Percentiles rank a stretch among this genome's conserved stretches.
Conservation (phyloP, 2,329 filamentous ascomycete species). For the Sclerotinia borealis region DNA sequence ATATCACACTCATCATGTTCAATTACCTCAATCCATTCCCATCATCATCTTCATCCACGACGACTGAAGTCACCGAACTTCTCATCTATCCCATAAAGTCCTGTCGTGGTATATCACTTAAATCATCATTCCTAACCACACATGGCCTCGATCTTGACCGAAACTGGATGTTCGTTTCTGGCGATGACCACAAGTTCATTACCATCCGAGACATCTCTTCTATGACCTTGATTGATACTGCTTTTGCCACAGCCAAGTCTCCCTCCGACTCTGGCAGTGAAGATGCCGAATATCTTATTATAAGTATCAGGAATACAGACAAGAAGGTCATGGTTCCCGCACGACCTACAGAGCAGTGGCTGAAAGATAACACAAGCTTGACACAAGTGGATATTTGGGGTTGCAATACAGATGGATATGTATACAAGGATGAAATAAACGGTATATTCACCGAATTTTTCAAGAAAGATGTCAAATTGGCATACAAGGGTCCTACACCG, state of each 20-base stretch:
- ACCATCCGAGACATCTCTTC: slow-evolving; percentile 55
- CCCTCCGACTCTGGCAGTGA: slow-evolving; percentile 13
- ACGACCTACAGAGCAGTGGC: slow-evolving; percentile 47
- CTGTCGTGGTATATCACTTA: slow-evolving; percentile 54
- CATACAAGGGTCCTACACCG: slow-evolving; percentile 55
- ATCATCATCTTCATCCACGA: slow-evolving; percentile 12
- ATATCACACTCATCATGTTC: neutral
- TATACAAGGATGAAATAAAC: slow-evolving; percentile 47
- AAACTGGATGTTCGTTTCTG: slow-evolving; percentile 59
- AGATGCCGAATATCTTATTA: slow-evolving; percentile 41
- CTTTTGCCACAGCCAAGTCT: neutral
- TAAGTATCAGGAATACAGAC: slow-evolving; percentile 38
- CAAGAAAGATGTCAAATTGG: slow-evolving; percentile 47
- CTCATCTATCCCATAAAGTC: slow-evolving; percentile 61
- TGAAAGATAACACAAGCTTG: slow-evolving; percentile 45
- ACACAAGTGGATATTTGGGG: slow-evolving; percentile 52
- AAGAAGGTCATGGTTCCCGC: slow-evolving; percentile 47
- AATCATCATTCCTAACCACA: slow-evolving; percentile 44
- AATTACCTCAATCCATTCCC: slow-evolving; percentile 18
- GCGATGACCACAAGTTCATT: slow-evolving; percentile 45
- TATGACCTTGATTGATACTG: slow-evolving; percentile 51
- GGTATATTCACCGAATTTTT: slow-evolving; percentile 50
- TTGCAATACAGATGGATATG: slow-evolving; percentile 49
- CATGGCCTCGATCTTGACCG: slow-evolving; percentile 57
- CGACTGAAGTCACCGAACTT: slow-evolving; percentile 32